phyloP scores from a whole-genome alignment of 2,329 filamentous ascomycete genomes.

The Arthrobotrys musiformis region DNA sequence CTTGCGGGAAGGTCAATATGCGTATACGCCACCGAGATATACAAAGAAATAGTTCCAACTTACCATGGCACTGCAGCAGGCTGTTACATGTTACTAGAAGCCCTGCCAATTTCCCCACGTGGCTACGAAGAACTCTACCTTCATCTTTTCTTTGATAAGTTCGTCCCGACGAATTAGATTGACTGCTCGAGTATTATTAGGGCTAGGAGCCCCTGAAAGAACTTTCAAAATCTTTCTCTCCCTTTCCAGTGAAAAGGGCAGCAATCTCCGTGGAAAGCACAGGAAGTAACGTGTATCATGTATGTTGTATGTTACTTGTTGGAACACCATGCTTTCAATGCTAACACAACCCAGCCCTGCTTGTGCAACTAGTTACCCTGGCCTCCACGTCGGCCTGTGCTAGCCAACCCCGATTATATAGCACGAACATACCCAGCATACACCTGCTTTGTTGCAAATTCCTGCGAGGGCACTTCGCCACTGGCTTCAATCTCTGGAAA shows the following conservation, averaged over 20 bases:
- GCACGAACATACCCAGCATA: neutral
- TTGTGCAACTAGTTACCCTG: neutral
- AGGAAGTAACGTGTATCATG: neutral
- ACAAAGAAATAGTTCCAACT: neutral
- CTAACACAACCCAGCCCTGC: neutral
- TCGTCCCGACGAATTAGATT: too few species aligned
- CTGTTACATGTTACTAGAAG: neutral
- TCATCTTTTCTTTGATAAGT: neutral
- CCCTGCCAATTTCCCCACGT: neutral
- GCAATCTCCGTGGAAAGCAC: slow-evolving; percentile 2
- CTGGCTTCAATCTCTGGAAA: neutral
- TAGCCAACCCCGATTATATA: neutral
- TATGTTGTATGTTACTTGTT: slow-evolving; percentile 8
- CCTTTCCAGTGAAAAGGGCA: neutral
- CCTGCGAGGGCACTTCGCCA: neutral
- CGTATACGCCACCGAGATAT: neutral
- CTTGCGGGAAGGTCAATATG: too few species aligned
- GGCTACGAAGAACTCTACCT: neutral
- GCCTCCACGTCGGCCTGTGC: neutral
- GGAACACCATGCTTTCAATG: neutral
- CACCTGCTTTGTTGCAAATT: neutral
- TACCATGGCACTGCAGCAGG: neutral
- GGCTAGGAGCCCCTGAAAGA: neutral
- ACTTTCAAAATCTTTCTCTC: neutral
- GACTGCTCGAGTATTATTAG: too few species aligned